Conservation (phyloP, 805 yeast species). For the Ogataea methylovora region DNA sequence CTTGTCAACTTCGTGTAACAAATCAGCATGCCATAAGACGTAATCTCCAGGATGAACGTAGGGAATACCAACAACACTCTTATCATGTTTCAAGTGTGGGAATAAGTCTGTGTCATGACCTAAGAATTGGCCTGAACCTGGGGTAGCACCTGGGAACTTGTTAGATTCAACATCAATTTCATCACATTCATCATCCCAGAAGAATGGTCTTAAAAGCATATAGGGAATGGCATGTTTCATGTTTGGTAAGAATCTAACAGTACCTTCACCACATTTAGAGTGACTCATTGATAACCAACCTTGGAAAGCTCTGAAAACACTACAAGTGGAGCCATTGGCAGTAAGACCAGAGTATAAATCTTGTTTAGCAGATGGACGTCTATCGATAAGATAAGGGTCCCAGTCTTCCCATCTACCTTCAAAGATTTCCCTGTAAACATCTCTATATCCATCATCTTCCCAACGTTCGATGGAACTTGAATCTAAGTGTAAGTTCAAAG, state of each 20-base stretch:
- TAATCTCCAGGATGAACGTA: conserved; percentile 32
- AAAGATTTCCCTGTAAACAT: conserved; percentile 28
- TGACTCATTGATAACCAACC: conserved; percentile 35
- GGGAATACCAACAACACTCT: conserved; percentile 27
- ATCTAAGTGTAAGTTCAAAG: conserved; percentile 34
- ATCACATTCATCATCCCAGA: conserved; percentile 17
- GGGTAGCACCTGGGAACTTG: conserved; percentile 28
- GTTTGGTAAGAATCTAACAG: conserved; percentile 29
- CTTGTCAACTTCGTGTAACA: conserved; percentile 33
- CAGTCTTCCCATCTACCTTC: conserved; percentile 35
- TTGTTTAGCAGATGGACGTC: conserved; percentile 25
- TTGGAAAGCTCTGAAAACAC: conserved; percentile 32
- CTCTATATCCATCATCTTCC: conserved; percentile 34
- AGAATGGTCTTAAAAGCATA: conserved; percentile 31
- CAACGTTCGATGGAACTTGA: conserved; percentile 37
- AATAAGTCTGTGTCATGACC: conserved; percentile 16
- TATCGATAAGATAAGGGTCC: conserved; percentile 31
- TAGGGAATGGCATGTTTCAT: conserved; percentile 30
- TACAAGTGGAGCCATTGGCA: conserved; percentile 7
- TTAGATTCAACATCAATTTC: conserved; percentile 22
- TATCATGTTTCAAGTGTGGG: conserved; percentile 26
- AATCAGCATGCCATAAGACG: conserved; percentile 37
- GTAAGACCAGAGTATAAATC: conserved; percentile 22
- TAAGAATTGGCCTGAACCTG: conserved; percentile 29
- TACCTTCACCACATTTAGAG: conserved; percentile 30